A percentile compares a stretch with the other conserved stretches of the same genome.
Evolutionary conservation across 1,139 yeast genomes (phyloP).

Genomic region (Protomyces inouyei): DNA sequence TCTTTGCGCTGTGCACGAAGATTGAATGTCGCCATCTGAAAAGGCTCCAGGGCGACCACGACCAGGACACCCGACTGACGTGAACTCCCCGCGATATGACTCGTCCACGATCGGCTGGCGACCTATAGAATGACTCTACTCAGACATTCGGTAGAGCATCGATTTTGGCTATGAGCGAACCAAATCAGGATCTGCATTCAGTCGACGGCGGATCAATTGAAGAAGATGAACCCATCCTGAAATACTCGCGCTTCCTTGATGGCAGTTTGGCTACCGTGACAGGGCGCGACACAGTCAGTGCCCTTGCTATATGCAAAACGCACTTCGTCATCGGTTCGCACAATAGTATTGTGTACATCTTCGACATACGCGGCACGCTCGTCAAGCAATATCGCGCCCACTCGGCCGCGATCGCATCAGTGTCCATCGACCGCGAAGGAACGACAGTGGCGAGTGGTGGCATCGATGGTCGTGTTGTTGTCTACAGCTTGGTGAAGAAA

Average conservation of each 20-base stretch:
- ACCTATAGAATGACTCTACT: neutral
- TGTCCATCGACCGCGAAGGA: constrained; percentile 45
- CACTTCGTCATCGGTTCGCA: constrained; percentile 49
- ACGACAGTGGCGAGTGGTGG: constrained; percentile 28
- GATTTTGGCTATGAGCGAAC: neutral
- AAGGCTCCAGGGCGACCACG: too few relatives aligned
- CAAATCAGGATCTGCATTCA: neutral
- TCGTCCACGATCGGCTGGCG: neutral
- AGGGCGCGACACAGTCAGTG: constrained; percentile 68
- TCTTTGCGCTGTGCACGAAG: too few relatives aligned
- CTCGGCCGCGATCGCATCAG: constrained; percentile 71
- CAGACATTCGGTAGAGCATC: neutral
- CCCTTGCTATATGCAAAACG: constrained; percentile 55
- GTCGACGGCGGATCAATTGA: constrained; percentile 40
- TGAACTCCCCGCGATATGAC: too few relatives aligned
- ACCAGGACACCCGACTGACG: too few relatives aligned
- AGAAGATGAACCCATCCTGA: constrained; percentile 67
- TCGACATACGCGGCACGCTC: constrained; percentile 50
- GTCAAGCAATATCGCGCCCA: constrained; percentile 72
- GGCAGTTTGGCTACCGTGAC: constrained; percentile 65
- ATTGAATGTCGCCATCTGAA: too few relatives aligned
- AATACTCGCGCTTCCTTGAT: constrained; percentile 58
- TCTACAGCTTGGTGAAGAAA: constrained; percentile 5
- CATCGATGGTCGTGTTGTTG: constrained; percentile 28
- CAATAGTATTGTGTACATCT: constrained; percentile 71